A percentile compares a stretch with the other conserved stretches of the same genome.
These are phyloP conservation scores for Ceratocystis variospora DNA, from an alignment of 2,329 filamentous ascomycete species.

Conservation along the genomic window DNA sequence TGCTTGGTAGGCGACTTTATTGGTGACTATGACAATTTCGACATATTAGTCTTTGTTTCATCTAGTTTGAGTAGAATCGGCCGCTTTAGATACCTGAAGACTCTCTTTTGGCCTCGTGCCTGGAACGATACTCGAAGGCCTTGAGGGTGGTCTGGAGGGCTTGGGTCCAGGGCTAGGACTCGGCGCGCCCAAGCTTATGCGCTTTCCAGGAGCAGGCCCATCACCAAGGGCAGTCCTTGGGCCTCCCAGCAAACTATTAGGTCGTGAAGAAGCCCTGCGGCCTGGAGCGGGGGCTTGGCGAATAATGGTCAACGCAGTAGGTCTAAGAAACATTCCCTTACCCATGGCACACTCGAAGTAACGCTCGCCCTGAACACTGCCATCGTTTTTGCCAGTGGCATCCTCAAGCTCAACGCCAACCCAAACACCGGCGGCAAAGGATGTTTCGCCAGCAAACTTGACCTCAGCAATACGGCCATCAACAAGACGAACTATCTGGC, in stretches of 20 bases:
- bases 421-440: constrained; percentile 71
- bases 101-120: constrained; percentile 7
- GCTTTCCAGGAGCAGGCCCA: constrained; percentile 1
- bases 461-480: constrained; percentile 66
- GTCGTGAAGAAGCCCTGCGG: constrained; percentile 31
- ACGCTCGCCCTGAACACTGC: constrained; percentile 69
- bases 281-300: constrained; percentile 31
- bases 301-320: constrained; percentile 50
- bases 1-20: constrained; percentile 72
- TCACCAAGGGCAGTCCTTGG: constrained; percentile 24
- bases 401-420: constrained; percentile 79
- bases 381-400: constrained; percentile 81
- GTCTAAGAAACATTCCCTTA: constrained; percentile 71
- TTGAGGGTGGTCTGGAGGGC: constrained; percentile 29
- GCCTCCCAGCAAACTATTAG: constrained; percentile 33
- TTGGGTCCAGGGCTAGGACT: constrained; percentile 59
- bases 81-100: constrained; percentile 10
- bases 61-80: neutral
- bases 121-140: constrained; percentile 35
- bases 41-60: constrained; percentile 1
- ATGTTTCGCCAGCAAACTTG: constrained; percentile 66
- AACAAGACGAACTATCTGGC: constrained; percentile 60
- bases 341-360: constrained; percentile 79
- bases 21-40: constrained; percentile 43
- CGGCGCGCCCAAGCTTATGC: constrained; percentile 56